Conservation (phyloP, 805 yeast species). For the Pichia californica region DNA sequence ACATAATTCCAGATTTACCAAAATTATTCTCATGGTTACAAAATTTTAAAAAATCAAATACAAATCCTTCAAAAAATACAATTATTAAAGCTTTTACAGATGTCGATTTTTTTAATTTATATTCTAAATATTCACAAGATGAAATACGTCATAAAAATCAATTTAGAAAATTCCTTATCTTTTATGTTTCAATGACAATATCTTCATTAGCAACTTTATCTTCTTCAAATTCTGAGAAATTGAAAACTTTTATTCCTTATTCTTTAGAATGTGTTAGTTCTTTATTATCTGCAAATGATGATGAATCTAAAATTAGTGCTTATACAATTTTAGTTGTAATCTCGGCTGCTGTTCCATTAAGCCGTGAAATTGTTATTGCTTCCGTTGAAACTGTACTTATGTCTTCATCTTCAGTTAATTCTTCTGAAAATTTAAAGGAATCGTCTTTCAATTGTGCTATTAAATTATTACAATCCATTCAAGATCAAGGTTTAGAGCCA, state of each 20-base stretch:
- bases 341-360: constrained; percentile 63
- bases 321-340: constrained; percentile 78
- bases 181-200: constrained; percentile 68
- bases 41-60: constrained; percentile 52
- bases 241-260: constrained; percentile 48
- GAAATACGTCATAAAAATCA: constrained; percentile 48
- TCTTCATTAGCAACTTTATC: constrained; percentile 62
- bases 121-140: constrained; percentile 47
- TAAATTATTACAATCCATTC: constrained; percentile 44
- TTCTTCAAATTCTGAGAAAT: constrained; percentile 31
- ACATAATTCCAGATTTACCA: constrained; percentile 70
- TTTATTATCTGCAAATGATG: constrained; percentile 39
- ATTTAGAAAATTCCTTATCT: constrained; percentile 67
- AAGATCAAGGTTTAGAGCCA: constrained; percentile 24
- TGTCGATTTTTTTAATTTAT: constrained; percentile 57
- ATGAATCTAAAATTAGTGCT: constrained; percentile 74
- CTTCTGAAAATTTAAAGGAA: constrained; percentile 11
- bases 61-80: constrained; percentile 60
- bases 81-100: constrained; percentile 72
- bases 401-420: constrained; percentile 12
- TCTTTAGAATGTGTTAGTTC: constrained; percentile 54
- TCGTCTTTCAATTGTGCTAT: constrained; percentile 39
- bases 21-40: constrained; percentile 66
- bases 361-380: constrained; percentile 50
- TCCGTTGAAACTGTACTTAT: constrained; percentile 50